Percentiles rank a stretch among this genome's conserved stretches.
phyloP scores from a whole-genome alignment of 1,284 basidiomycete species.

The Tylopilus orsonianus region DNA sequence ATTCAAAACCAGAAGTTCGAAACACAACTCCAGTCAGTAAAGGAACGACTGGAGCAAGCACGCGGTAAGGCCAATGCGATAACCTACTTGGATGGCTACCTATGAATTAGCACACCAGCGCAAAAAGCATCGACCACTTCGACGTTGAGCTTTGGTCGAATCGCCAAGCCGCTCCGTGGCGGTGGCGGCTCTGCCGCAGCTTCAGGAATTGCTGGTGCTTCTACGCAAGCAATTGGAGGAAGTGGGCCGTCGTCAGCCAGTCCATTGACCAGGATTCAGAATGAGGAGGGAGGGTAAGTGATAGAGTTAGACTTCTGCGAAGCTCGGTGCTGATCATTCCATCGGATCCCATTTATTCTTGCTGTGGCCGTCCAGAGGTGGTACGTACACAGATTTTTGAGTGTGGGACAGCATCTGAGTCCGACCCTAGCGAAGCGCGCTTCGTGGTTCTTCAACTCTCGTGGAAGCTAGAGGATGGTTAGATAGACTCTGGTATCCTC shows the following conservation, averaged over 20 bases:
- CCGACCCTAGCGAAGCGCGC: constrained; percentile 70
- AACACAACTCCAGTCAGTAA: constrained; percentile 86
- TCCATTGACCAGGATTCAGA: constrained; percentile 70
- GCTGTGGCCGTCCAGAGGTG: constrained; percentile 37
- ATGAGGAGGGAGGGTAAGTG: constrained; percentile 76
- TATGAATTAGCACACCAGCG: constrained; percentile 43
- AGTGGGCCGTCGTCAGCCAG: constrained; percentile 48
- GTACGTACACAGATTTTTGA: constrained; percentile 34
- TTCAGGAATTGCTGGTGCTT: constrained; percentile 38
- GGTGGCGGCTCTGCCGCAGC: constrained; percentile 68
- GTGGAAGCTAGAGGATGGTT: constrained; percentile 42
- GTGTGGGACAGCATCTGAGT: constrained; percentile 13
- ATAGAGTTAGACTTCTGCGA: constrained; percentile 23
- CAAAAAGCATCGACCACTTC: constrained; percentile 73
- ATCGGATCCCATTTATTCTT: constrained; percentile 11
- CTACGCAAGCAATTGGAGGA: constrained; percentile 45
- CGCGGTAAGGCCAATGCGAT: constrained; percentile 61
- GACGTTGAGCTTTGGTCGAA: constrained; percentile 84
- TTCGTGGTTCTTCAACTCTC: constrained; percentile 86
- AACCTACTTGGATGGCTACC: constrained; percentile 9
- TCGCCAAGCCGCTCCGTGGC: constrained; percentile 94
- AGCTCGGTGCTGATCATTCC: constrained; percentile 22
- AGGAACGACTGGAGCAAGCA: constrained; percentile 89
- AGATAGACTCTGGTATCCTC: constrained; percentile 14
- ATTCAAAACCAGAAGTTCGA: constrained; percentile 96